phyloP scores from a whole-genome alignment of 116 monocot genomes.

The Posidonia oceanica region DNA sequence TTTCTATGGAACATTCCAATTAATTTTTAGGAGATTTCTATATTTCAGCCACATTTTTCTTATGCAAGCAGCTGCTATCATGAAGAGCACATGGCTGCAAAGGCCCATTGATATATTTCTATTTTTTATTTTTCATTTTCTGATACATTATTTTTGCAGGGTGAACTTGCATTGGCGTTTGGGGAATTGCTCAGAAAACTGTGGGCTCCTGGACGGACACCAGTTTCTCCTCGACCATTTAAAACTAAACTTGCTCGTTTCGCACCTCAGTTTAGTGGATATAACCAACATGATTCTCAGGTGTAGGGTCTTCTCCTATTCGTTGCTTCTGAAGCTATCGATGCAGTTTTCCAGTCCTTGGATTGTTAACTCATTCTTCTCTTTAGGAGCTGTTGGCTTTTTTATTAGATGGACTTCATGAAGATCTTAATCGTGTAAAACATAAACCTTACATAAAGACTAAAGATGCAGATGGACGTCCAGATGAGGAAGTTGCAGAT shows the following conservation, averaged over 20 bases:
- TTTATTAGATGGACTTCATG: constrained; percentile 96
- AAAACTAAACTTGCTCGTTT: constrained; percentile 95
- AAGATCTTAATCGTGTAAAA: constrained; percentile 96
- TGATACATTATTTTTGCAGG: constrained; percentile 29
- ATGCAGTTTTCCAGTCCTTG: neutral
- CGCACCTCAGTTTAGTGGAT: constrained; percentile 99
- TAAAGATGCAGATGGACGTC: constrained; percentile 90
- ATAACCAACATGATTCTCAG: constrained; percentile 98
- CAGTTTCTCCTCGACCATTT: constrained; percentile 93
- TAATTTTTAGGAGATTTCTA: too few species aligned
- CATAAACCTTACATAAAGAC: constrained; percentile 88
- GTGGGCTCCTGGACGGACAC: constrained; percentile 82
- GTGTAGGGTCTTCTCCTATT: constrained; percentile 22
- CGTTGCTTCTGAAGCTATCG: neutral
- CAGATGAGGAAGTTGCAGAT: constrained; percentile 98
- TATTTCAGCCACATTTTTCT: too few species aligned
- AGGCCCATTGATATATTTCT: too few species aligned
- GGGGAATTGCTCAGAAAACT: constrained; percentile 89
- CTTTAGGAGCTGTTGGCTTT: constrained; percentile 94
- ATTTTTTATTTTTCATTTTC: neutral
- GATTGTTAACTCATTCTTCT: constrained; percentile 4
- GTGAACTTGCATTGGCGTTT: constrained; percentile 98
- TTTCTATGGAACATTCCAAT: too few species aligned
- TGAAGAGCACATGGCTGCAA: too few species aligned
- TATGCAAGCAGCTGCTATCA: too few species aligned